Conservation (phyloP, 139 green algal species). For the Picochlorum sp. region DNA sequence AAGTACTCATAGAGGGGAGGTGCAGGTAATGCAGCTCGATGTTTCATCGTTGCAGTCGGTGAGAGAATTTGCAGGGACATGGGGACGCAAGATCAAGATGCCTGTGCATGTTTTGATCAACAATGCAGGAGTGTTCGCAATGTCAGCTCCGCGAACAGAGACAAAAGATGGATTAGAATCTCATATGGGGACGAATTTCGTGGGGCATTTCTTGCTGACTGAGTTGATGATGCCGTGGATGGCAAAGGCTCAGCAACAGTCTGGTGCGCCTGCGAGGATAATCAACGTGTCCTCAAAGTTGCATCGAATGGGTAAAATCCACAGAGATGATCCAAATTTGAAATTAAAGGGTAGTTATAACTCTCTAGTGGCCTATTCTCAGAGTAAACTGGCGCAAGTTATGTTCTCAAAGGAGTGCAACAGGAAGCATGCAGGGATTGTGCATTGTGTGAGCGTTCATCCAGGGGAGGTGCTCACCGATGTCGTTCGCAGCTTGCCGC, state of each 20-base stretch:
- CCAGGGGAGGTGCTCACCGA: constrained; percentile 73
- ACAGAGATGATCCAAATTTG: constrained; percentile 19
- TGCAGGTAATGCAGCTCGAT: constrained; percentile 65
- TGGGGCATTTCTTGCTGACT: constrained; percentile 72
- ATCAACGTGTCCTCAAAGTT: constrained; percentile 57
- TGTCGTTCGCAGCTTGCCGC: constrained; percentile 62
- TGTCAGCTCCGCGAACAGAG: constrained; percentile 28
- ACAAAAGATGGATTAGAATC: constrained; percentile 64
- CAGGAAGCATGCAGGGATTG: constrained; percentile 11
- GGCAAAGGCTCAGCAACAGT: neutral
- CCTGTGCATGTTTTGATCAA: constrained; percentile 80
- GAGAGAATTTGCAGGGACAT: constrained; percentile 48
- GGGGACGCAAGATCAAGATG: constrained; percentile 24
- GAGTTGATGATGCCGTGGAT: constrained; percentile 61
- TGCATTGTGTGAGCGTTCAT: constrained; percentile 48
- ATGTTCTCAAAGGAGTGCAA: constrained; percentile 36
- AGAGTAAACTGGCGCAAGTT: constrained; percentile 74
- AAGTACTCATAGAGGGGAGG: neutral
- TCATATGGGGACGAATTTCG: constrained; percentile 75
- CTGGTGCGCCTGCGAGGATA: constrained; percentile 29
- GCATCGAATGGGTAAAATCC: constrained; percentile 29
- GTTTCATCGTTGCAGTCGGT: constrained; percentile 67
- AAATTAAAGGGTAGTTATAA: constrained; percentile 22
- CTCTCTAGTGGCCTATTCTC: constrained; percentile 48
- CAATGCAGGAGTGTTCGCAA: constrained; percentile 77